Evolutionary conservation across 2,329 filamentous ascomycete species (phyloP), one percentile per base, ranked within the genome.

Genomic region (Tolypocladium cylindrosporum): DNA sequence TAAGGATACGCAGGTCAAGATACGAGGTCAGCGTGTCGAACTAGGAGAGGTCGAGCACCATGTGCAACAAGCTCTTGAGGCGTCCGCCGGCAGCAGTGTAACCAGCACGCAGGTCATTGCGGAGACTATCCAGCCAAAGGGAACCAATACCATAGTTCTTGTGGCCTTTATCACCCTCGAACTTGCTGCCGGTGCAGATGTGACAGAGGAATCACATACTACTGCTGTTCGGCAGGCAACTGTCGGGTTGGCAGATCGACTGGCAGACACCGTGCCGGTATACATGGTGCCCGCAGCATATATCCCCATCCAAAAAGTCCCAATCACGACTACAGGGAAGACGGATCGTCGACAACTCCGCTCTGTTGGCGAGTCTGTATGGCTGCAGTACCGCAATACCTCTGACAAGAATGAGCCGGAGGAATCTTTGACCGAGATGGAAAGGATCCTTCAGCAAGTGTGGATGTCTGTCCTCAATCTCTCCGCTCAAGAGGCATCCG

Each of bases 1-100:
- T 53, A 79, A 79, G 60, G 81, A 84, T 63, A 73, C 73, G 0
- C 80, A 83, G 65, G 74, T 83, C 55, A 84, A 84, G 64, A 67
- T 84, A 14, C 73, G 76, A 34, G 84, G 84, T 41, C 82, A 76
- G 58, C 67, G 80, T 55, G 69, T 81, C 57, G 83, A 79, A 66
- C 71, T 79, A 0, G 62, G 57, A 2, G 65, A 66, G 5, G 58
- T 66, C 24, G 65, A 66, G 57, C 58, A 54, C 16, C 54, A 60
- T 16, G 57, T 60, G 11, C 52, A 56, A 36, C 48, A 50, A 34
- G 57, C 52, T 1, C 39, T 61, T 3, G 55, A 54, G 19, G 3
- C 56, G 10, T 40, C 39, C 8, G 39, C 42, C 3, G 51, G 21
- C 27, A 21, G 27, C 13, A 55, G 51, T 6, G 31, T 55, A 13